A percentile compares a stretch with the other conserved stretches of the same genome.
phyloP scores from a whole-genome alignment of 768 basidiomycete genomes.

The Naematelia encephala region DNA sequence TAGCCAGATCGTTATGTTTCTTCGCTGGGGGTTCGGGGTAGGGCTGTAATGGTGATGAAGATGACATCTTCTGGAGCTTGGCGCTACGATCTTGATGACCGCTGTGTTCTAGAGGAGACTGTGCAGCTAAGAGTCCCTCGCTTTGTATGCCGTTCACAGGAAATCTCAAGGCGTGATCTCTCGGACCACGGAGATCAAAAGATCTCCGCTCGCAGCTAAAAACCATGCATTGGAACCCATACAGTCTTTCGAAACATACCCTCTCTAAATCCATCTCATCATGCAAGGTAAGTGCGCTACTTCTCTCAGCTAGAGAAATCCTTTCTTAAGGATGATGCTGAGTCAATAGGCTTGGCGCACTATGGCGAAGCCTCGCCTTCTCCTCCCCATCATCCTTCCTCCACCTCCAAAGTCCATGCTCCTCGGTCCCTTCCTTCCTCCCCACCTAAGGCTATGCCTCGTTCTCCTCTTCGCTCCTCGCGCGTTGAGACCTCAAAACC shows the following conservation, averaged over 20 bases:
- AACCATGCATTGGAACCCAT: no score
- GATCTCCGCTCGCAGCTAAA: no score
- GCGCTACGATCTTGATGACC: neutral
- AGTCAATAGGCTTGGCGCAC: constrained; percentile 27
- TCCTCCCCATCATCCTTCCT: constrained; percentile 2
- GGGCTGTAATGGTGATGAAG: constrained; percentile 1
- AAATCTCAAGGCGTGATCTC: no score
- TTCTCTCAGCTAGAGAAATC: neutral
- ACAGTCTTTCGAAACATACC: neutral
- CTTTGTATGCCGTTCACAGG: no score
- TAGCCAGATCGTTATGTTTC: constrained; percentile 41
- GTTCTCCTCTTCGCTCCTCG: constrained; percentile 1
- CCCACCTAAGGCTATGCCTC: constrained; percentile 3
- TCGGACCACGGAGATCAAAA: no score
- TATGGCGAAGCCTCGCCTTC: constrained; percentile 34
- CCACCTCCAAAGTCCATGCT: neutral
- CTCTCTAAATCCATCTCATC: neutral
- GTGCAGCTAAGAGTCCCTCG: neutral
- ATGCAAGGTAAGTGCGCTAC: constrained; percentile 21
- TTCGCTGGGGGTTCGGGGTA: constrained; percentile 32
- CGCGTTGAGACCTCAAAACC: neutral
- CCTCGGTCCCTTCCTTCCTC: constrained; percentile 7
- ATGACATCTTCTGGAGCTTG: constrained; percentile 14
- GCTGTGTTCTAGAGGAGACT: neutral
- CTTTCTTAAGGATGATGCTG: constrained; percentile 1